Conservation (phyloP, 176 grass and related monocot genomes). For the Oryza glaberrima region DNA sequence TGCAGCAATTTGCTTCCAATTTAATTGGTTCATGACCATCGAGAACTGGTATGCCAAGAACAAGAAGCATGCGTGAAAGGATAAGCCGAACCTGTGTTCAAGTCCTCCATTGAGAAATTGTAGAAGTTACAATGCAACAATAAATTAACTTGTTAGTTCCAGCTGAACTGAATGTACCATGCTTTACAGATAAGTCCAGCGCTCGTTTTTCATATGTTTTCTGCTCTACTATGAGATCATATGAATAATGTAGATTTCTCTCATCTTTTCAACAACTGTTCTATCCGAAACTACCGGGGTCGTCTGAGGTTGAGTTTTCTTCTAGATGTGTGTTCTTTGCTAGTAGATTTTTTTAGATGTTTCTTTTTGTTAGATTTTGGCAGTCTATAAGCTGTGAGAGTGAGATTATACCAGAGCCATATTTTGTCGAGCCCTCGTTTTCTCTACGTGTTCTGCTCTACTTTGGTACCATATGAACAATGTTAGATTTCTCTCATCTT, state of each 20-base stretch:
- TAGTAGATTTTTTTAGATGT: not conserved
- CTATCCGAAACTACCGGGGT: not conserved
- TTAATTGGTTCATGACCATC: constrained; percentile 88
- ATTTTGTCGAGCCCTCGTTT: no score
- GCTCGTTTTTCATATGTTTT: not conserved
- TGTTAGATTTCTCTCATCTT: not conserved
- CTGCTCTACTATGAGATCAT: not conserved
- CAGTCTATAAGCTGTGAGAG: not conserved
- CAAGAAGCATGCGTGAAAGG: constrained; percentile 41
- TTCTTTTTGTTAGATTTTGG: not conserved
- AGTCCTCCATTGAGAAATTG: not conserved
- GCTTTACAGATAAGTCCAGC: not conserved
- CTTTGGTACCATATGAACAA: not conserved
- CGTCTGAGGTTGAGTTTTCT: not conserved
- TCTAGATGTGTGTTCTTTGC: not conserved
- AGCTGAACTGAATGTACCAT: not conserved
- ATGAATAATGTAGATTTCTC: constrained; percentile 14
- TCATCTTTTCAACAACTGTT: not conserved
- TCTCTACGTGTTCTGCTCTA: not conserved
- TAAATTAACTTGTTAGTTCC: not conserved
- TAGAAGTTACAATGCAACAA: not conserved
- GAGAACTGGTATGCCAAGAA: constrained; percentile 69
- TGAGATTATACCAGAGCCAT: not conserved
- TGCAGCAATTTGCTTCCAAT: constrained; percentile 66
- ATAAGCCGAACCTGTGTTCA: not conserved